These are phyloP conservation scores for Cynara cardunculus DNA, from an alignment of 129 eudicot species.

Conservation along the genomic window DNA sequence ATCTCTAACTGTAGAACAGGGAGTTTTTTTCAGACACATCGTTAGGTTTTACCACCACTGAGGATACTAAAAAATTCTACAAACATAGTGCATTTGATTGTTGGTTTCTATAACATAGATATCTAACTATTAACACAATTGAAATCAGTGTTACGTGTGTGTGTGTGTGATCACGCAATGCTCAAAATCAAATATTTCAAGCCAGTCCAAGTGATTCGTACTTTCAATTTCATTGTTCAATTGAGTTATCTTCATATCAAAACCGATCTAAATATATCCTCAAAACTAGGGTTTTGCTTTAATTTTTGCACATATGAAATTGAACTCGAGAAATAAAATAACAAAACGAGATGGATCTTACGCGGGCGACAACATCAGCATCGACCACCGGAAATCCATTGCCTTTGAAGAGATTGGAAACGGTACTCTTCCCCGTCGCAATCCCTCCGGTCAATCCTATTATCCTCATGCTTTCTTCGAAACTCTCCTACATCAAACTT, in stretches of 20 bases:
- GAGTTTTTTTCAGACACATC: not conserved
- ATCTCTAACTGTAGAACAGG: not conserved
- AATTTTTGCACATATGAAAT: not conserved
- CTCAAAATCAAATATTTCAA: not conserved
- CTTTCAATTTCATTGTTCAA: not conserved
- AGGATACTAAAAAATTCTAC: not conserved
- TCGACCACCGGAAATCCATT: conserved; percentile 79
- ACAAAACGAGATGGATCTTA: conserved; percentile 26
- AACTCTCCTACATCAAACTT: not conserved
- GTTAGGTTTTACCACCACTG: not conserved
- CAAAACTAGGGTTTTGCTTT: not conserved
- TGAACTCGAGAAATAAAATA: not conserved
- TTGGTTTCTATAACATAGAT: not conserved
- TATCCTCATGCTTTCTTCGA: conserved; percentile 54
- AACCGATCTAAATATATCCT: not conserved
- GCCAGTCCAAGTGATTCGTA: not conserved
- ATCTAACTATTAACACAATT: not conserved
- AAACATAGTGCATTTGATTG: not conserved
- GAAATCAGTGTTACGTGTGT: not conserved
- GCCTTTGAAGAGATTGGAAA: conserved; percentile 82
- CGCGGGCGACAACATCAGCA: conserved; percentile 93
- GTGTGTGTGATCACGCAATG: not conserved
- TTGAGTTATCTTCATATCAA: not conserved
- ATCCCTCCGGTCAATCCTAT: conserved; percentile 95
- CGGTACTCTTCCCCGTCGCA: conserved; percentile 81